phyloP scores from a whole-genome alignment of 495 filamentous ascomycete species.

The Neurospora hispaniola region DNA sequence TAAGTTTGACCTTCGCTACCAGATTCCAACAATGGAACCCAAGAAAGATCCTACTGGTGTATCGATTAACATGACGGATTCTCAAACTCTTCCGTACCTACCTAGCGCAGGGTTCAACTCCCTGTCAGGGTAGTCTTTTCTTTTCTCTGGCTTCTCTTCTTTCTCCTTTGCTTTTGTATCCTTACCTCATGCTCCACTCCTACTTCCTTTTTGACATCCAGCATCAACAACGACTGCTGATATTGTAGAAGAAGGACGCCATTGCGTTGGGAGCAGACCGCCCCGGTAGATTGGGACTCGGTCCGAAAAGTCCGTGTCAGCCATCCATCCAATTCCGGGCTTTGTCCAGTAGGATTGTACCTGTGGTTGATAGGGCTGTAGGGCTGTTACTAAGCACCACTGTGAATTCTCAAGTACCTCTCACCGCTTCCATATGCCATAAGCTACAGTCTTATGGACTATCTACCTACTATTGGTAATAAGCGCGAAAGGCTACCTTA shows the following conservation, averaged over 20 bases:
- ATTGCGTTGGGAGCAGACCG: not conserved
- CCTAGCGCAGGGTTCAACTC: not conserved
- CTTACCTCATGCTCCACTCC: not conserved
- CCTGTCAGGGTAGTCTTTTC: not conserved
- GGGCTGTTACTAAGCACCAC: not conserved
- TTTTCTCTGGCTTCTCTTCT: not conserved
- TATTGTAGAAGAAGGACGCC: not conserved
- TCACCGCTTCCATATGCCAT: not conserved
- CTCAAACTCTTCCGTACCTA: not conserved
- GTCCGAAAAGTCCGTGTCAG: not conserved
- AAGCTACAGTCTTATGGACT: not conserved
- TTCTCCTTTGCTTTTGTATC: not conserved
- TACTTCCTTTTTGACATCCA: not conserved
- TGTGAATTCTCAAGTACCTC: not conserved
- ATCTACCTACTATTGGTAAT: not conserved
- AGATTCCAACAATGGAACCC: not conserved
- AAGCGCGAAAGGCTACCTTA: not conserved
- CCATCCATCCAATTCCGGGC: not conserved
- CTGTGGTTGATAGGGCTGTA: not conserved
- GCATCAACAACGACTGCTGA: too few relatives aligned
- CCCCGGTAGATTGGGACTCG: not conserved
- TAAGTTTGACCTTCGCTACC: accelerated
- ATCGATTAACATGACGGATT: not conserved
- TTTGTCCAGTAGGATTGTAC: not conserved
- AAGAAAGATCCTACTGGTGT: not conserved